phyloP scores from a whole-genome alignment of 805 yeast genomes.

The Metschnikowia baotianmanensis region DNA sequence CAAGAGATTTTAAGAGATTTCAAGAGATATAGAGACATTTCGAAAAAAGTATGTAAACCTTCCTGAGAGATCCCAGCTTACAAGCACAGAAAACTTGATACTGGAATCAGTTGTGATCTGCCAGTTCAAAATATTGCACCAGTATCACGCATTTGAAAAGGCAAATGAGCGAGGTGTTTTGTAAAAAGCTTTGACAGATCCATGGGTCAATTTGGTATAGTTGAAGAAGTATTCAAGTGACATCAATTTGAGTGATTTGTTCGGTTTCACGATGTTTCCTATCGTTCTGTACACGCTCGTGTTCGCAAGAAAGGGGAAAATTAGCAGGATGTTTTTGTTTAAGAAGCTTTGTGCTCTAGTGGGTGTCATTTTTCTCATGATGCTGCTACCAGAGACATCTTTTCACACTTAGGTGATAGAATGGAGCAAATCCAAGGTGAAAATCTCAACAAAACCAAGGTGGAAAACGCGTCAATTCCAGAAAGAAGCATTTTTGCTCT shows the following conservation, averaged over 20 bases:
- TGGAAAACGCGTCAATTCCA: conserved; percentile 6
- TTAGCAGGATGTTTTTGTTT: conserved; percentile 67
- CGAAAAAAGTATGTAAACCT: conserved; percentile 27
- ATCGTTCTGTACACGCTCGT: conserved; percentile 80
- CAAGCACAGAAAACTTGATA: conserved; percentile 10
- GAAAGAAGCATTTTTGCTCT: conserved; percentile 8
- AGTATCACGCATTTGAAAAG: conserved; percentile 32
- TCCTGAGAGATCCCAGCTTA: conserved; percentile 30
- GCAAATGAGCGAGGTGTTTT: conserved; percentile 14
- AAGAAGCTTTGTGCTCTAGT: conserved; percentile 76
- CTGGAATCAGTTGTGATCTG: conserved; percentile 63
- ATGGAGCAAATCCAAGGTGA: conserved; percentile 53
- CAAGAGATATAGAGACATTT: conserved; percentile 28
- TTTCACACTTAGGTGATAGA: conserved; percentile 70
- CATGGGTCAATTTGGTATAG: conserved; percentile 18
- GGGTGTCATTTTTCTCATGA: conserved; percentile 81
- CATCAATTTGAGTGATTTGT: conserved; percentile 62
- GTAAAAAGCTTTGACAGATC: conserved; percentile 9
- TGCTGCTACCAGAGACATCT: conserved; percentile 69
- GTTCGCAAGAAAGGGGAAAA: conserved; percentile 69
- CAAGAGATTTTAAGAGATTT: too few relatives aligned
- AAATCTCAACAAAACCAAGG: too few relatives aligned
- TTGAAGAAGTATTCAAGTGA: conserved; percentile 74
- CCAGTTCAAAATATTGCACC: conserved; percentile 63
- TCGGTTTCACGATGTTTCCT: conserved; percentile 83